These are phyloP conservation scores for Globisporangium mamillatum DNA, from an alignment of 352 stramenopile genomes.

Conservation along the genomic window DNA sequence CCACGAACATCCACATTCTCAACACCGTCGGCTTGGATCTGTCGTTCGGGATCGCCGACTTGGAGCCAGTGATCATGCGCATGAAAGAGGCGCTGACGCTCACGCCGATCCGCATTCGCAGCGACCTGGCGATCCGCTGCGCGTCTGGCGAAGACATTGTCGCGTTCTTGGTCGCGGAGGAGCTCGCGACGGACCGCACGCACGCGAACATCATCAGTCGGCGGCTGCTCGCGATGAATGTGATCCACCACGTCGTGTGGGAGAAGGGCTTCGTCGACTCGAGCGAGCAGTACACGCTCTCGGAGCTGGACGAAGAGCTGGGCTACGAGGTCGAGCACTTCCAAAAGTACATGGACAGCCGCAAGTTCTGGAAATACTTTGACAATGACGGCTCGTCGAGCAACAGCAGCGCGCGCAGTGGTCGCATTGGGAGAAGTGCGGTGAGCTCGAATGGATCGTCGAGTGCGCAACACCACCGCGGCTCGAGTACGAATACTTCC, in stretches of 20 bases:
- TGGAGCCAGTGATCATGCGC: conserved; percentile 49
- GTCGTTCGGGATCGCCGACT: conserved; percentile 47
- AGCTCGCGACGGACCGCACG: conserved; percentile 46
- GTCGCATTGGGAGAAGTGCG: conserved; percentile 24
- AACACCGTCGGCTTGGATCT: conserved; percentile 41
- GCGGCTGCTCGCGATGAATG: conserved; percentile 76
- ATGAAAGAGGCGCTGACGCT: conserved; percentile 55
- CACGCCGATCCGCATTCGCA: conserved; percentile 66
- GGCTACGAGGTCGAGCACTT: conserved; percentile 76
- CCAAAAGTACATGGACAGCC: conserved; percentile 76
- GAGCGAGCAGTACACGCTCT: conserved; percentile 70
- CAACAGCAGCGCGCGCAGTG: conserved; percentile 22
- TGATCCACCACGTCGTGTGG: conserved; percentile 85
- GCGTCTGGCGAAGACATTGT: conserved; percentile 70
- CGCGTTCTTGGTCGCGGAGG: conserved; percentile 54
- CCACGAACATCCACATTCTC: conserved; percentile 63
- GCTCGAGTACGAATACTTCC: conserved; percentile 13
- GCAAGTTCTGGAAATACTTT: conserved; percentile 83
- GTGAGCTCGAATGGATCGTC: conserved; percentile 23
- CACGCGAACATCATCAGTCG: conserved; percentile 54
- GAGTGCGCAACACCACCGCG: conserved; percentile 2
- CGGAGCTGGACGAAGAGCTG: conserved; percentile 48
- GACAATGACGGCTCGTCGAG: conserved; percentile 29
- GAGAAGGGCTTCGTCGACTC: conserved; percentile 82
- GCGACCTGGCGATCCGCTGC: conserved; percentile 57